Conservation (phyloP, 306 rosid genomes). For the Purshia tridentata region DNA sequence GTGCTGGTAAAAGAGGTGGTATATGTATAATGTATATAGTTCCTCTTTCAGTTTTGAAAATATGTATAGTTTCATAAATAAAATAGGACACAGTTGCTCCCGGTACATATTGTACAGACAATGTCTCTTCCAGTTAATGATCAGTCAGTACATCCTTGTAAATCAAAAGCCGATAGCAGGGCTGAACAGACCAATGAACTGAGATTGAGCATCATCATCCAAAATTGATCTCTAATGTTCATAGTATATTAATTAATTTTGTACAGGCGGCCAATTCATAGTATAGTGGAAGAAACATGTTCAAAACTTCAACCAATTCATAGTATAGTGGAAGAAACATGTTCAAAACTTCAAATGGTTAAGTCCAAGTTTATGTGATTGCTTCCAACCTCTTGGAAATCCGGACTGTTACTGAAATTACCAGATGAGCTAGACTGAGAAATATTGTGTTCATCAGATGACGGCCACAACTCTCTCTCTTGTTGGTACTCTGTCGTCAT, state of each 20-base stretch:
- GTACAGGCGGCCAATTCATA: not conserved
- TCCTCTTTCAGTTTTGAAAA: too few species aligned
- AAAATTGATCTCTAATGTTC: not conserved
- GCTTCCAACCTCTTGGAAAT: slow-evolving; percentile 22
- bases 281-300: not conserved
- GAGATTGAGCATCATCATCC: not conserved
- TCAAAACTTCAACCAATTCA: too few species aligned
- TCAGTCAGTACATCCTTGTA: too few species aligned
- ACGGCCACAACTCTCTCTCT: slow-evolving; percentile 22
- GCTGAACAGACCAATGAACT: too few species aligned
- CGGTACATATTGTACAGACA: too few species aligned
- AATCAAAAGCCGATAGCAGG: too few species aligned
- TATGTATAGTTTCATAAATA: too few species aligned
- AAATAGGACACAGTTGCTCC: too few species aligned
- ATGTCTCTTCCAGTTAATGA: too few species aligned
- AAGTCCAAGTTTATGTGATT: slow-evolving; percentile 57
- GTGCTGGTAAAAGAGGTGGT: not conserved
- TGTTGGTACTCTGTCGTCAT: slow-evolving; percentile 10
- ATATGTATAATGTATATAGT: not conserved
- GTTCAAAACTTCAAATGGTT: slow-evolving; percentile 55
- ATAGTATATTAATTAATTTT: not conserved
- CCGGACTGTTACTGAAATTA: slow-evolving; percentile 2
- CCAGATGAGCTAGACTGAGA: slow-evolving; percentile 30
- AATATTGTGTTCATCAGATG: slow-evolving; percentile 7
- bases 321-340: not conserved